Base-by-base conservation (phyloP, 305 asterid genomes). In the Plantago lanceolata region DNA sequence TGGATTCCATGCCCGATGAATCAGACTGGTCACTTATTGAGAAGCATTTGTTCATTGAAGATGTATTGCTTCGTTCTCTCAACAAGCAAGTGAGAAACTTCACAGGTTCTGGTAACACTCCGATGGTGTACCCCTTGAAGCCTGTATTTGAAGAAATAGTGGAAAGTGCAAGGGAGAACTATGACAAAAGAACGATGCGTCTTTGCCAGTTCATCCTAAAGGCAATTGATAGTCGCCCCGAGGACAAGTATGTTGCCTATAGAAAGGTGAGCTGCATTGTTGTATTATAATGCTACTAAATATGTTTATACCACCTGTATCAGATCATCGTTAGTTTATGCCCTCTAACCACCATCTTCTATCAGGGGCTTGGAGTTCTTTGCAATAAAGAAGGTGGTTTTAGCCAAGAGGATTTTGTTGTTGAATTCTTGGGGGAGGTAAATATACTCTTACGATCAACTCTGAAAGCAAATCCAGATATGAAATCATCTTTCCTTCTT, bases 361-460 rank as follows among this genome's bases (percentile, higher is more conserved):
- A 17, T 61, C 76, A 94, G 99, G 99, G 99, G 59, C 99, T 94
- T 74, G 99, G 99, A 71, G 99, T 94, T 75, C 95, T 94, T 73
- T 94, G 99, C 88, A 81, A 88, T 75, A 94, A 82, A 81, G 85
- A 94, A 82, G 91, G 88, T 69, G 99, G 99, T 72, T 94, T 94
- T 67, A 66, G 73, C 62, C 85, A 86, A 68, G 99, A 94, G 48
- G 99, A 94, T 77, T 94, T 94, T 76, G 94, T 94, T 56, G 99
- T 94, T 57, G 97, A 94, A 79, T 94, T 94, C 79, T 71, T 94
- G 63, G 99, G 99, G 71, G 99, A 94, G 99, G 99, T 94, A 78
- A 77, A 78, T 33, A 20, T 24, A 17, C 21, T 37, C 12, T 3
- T 58, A 20, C n/a, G 14, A 19, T 29, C 6, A n/a, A 31, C 24